These are phyloP conservation scores for Hemileia vastatrix DNA, from an alignment of 1,284 basidiomycete species.

Conservation along the genomic window DNA sequence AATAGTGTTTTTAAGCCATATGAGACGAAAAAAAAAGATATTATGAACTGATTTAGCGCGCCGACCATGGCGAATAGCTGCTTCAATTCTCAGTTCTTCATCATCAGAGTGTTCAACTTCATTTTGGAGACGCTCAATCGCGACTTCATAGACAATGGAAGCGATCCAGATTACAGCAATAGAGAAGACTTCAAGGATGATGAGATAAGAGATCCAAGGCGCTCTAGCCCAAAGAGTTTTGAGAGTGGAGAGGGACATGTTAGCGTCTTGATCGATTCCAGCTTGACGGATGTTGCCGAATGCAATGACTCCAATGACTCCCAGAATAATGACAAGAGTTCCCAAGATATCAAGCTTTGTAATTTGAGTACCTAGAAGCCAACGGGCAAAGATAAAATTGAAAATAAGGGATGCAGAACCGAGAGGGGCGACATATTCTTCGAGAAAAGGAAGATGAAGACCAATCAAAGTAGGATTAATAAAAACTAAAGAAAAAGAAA, in stretches of 20 bases:
- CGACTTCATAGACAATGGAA: constrained; percentile 26
- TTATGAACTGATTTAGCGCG: background rate
- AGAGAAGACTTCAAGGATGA: constrained; percentile 63
- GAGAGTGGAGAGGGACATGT: constrained; percentile 48
- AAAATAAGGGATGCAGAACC: constrained; percentile 68
- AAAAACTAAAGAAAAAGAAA: constrained; percentile 14
- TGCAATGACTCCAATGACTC: constrained; percentile 69
- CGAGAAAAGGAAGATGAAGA: background rate
- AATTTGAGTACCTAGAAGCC: constrained; percentile 55
- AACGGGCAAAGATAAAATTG: constrained; percentile 72
- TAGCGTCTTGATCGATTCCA: constrained; percentile 32
- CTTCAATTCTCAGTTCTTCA: constrained; percentile 16
- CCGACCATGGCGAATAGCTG: constrained; percentile 27
- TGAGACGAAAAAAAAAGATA: background rate
- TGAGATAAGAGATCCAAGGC: constrained; percentile 80
- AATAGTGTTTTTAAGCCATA: no score
- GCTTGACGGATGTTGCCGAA: constrained; percentile 58
- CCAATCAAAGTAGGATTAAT: background rate
- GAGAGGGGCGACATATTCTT: constrained; percentile 33
- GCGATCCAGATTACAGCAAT: constrained; percentile 38
- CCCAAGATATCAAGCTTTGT: constrained; percentile 70
- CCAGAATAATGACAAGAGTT: constrained; percentile 65
- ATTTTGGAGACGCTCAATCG: constrained; percentile 27
- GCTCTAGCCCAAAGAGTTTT: constrained; percentile 68
- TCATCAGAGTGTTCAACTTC: constrained; percentile 47